Percentiles rank a stretch among this genome's conserved stretches.
These are phyloP conservation scores for Chaetomiaceae sp. DNA, from an alignment of 2,329 filamentous ascomycete genomes.

Conservation along the genomic window DNA sequence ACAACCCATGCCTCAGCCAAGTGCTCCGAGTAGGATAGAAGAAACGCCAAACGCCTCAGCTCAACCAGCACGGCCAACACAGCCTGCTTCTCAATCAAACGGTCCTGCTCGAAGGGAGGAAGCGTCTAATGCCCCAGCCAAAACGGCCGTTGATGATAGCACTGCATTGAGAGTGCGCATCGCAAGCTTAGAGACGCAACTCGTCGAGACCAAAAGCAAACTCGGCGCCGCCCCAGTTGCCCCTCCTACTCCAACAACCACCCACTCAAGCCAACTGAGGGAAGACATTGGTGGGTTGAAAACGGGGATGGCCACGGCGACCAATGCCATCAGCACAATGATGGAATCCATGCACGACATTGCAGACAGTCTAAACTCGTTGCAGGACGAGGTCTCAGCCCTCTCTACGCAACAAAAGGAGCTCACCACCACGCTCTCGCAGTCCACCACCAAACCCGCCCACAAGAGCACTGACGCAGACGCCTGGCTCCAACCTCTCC, in stretches of 20 bases:
- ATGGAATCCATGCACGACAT: slow-evolving; percentile 25
- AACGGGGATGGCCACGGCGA: slow-evolving; percentile 10
- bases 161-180: slow-evolving; percentile 1
- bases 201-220: slow-evolving; percentile 12
- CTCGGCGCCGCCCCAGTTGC: not conserved
- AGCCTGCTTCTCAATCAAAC: not conserved
- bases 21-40: not conserved
- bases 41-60: not conserved
- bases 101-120: not conserved
- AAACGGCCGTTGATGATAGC: not conserved
- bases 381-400: slow-evolving; percentile 13
- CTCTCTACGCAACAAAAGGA: slow-evolving; percentile 7
- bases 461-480: no score
- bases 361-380: slow-evolving; percentile 15
- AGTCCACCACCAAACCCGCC: not conserved
- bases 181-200: slow-evolving; percentile 9
- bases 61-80: not conserved
- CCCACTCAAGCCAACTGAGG: not conserved
- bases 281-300: slow-evolving; percentile 3
- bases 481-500: no score
- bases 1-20: not conserved
- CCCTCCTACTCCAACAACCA: not conserved
- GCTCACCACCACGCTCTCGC: not conserved
- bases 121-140: not conserved
- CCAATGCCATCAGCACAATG: slow-evolving; percentile 14